Conservation (phyloP, 139 green algal genomes). For the Chlorella sp. region DNA sequence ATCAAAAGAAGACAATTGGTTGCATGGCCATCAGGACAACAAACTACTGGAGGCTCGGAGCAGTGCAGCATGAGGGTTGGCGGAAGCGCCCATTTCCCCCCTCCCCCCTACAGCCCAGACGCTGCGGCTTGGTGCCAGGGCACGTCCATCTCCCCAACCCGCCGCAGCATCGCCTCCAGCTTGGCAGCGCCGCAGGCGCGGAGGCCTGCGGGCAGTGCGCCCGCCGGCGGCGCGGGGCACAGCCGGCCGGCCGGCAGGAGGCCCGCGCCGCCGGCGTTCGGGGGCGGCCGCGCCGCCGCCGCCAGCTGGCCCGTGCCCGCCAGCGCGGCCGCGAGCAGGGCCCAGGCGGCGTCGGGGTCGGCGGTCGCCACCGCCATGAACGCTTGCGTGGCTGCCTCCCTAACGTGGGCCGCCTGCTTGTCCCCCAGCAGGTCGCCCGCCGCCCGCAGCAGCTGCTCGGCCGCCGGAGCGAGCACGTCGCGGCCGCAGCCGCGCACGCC, state of each 20-base stretch:
- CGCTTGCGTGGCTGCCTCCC: conserved; percentile 45
- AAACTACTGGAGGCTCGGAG: too few species aligned
- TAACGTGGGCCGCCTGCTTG: conserved; percentile 28
- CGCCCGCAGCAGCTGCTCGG: conserved; percentile 32
- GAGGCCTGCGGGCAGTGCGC: conserved; percentile 11
- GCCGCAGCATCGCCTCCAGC: conserved; percentile 27
- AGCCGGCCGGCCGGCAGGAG: not conserved
- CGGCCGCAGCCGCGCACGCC: not conserved
- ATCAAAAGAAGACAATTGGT: too few species aligned
- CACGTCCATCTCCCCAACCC: conserved; percentile 6
- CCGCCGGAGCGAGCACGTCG: conserved; percentile 29
- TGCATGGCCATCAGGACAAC: too few species aligned
- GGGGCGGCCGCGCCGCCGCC: not conserved
- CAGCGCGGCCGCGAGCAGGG: conserved; percentile 42
- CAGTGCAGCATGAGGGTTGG: too few species aligned
- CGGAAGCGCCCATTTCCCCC: too few species aligned
- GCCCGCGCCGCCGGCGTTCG: not conserved
- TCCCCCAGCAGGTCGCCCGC: conserved; percentile 46
- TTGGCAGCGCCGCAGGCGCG: conserved; percentile 23
- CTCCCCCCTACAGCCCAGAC: too few species aligned
- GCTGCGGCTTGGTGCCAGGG: conserved; percentile 40
- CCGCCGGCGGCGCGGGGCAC: not conserved
- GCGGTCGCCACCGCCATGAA: conserved; percentile 53
- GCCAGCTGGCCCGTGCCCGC: too few species aligned
- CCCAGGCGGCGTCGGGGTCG: conserved; percentile 73